Conservation (phyloP, 495 filamentous ascomycete genomes). For the Xylaria longipes region DNA sequence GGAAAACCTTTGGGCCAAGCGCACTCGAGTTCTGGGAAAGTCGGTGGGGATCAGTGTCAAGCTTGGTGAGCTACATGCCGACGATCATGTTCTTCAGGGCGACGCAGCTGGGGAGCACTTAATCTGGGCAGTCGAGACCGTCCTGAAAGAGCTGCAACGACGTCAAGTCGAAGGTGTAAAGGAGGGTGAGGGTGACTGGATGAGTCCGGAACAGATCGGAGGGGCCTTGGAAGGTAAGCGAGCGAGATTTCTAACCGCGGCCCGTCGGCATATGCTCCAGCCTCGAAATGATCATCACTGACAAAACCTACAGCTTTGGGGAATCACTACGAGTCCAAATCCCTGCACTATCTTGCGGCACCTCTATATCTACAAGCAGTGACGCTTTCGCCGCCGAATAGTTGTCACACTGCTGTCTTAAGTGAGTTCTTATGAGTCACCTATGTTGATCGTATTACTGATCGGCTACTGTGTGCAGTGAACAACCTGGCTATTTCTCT, state of each 20-base stretch:
- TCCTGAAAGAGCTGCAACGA: conserved; percentile 72
- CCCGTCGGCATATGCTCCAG: conserved; percentile 2
- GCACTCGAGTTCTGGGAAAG: conserved; percentile 73
- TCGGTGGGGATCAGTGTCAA: conserved; percentile 78
- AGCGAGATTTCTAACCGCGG: background rate
- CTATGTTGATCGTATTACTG: background rate
- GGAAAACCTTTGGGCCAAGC: conserved; percentile 62
- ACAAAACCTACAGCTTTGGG: conserved; percentile 64
- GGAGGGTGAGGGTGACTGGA: conserved; percentile 72
- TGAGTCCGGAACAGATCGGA: conserved; percentile 74
- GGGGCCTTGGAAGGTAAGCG: conserved; percentile 69
- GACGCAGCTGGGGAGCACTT: conserved; percentile 75
- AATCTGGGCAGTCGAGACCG: conserved; percentile 82
- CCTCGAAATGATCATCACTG: conserved; percentile 18
- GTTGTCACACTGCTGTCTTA: conserved; percentile 70
- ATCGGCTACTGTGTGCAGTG: conserved; percentile 51
- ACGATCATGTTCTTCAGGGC: conserved; percentile 61
- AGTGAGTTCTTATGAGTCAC: conserved; percentile 53
- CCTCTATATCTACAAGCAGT: conserved; percentile 90
- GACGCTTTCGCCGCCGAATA: conserved; percentile 63
- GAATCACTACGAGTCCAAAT: conserved; percentile 69
- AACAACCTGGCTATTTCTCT: conserved; percentile 73
- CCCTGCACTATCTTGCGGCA: conserved; percentile 76
- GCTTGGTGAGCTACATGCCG: conserved; percentile 77
- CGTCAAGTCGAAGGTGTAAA: conserved; percentile 68